Percentiles rank a stretch among this genome's conserved stretches.
Evolutionary conservation across 495 filamentous ascomycete genomes (phyloP).

Genomic region (Neurospora intermedia): DNA sequence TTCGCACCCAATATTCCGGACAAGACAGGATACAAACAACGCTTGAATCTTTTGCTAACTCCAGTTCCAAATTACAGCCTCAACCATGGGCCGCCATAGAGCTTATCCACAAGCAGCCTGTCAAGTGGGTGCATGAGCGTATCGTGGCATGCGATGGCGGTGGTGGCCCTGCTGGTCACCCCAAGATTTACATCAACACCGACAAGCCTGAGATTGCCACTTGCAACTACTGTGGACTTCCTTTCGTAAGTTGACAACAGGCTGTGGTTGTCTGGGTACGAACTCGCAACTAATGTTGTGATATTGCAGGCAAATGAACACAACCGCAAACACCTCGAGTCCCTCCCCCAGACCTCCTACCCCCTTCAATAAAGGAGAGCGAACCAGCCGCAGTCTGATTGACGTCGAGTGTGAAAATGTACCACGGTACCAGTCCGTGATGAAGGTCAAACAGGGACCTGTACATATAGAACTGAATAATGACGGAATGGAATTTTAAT

Average conservation of each 20-base stretch:
- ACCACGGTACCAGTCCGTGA: neutral
- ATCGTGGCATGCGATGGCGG: constrained; percentile 87
- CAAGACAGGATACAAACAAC: neutral
- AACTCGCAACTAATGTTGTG: neutral
- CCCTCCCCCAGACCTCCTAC: constrained; percentile 66
- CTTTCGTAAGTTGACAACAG: constrained; percentile 60
- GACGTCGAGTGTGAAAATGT: neutral
- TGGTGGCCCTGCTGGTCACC: constrained; percentile 85
- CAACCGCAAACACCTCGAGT: constrained; percentile 69
- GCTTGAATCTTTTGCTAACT: neutral
- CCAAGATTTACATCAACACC: constrained; percentile 90
- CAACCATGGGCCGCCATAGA: constrained; percentile 82
- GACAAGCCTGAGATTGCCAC: constrained; percentile 89
- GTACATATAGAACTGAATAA: neutral
- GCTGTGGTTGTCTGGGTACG: neutral
- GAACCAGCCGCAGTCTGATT: neutral
- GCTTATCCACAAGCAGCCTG: constrained; percentile 90
- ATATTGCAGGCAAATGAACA: constrained; percentile 67
- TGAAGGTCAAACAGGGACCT: neutral
- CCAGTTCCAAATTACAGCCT: constrained; percentile 44
- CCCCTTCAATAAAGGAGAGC: constrained; percentile 30
- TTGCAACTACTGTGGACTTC: constrained; percentile 91
- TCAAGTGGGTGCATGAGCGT: constrained; percentile 75
- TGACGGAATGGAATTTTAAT: neutral
- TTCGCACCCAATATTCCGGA: neutral